phyloP scores from a whole-genome alignment of 2,329 filamentous ascomycete species.

The Lecanosticta acicola region DNA sequence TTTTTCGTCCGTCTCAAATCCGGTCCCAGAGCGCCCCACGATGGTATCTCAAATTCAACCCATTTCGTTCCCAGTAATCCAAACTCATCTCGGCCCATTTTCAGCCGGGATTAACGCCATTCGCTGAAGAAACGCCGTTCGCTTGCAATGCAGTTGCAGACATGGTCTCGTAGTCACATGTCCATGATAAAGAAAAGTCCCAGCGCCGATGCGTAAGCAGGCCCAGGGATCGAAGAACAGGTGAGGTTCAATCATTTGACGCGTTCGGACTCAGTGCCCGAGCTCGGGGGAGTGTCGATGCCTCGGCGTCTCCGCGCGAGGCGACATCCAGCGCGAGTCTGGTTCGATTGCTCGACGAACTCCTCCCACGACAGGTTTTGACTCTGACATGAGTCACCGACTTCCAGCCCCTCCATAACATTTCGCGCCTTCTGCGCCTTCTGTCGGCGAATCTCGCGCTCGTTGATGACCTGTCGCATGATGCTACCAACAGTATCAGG shows the following conservation, averaged over 20 bases:
- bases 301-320: constrained; percentile 28
- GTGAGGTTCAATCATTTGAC: constrained; percentile 5
- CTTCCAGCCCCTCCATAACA: constrained; percentile 1
- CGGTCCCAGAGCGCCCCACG: not conserved
- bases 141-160: not conserved
- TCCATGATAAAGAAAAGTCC: not conserved
- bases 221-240: not conserved
- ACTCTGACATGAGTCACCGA: constrained; percentile 9
- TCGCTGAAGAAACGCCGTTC: not conserved
- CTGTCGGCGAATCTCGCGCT: constrained; percentile 36
- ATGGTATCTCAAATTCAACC: not conserved
- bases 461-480: constrained; percentile 39
- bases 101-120: too few relatives aligned
- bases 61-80: not conserved
- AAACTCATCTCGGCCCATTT: not conserved
- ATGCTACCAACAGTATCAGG: constrained; percentile 36
- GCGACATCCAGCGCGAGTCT: constrained; percentile 35
- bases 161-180: not conserved
- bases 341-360: constrained; percentile 32
- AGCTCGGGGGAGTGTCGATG: constrained; percentile 29
- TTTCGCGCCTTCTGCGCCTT: constrained; percentile 26
- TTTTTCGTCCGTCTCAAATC: constrained; percentile 48
- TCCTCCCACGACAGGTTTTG: constrained; percentile 33
- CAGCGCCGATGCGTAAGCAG: not conserved
- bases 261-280: constrained; percentile 21